phyloP scores from a whole-genome alignment of 768 basidiomycete species.

The Lentinula sp. region DNA sequence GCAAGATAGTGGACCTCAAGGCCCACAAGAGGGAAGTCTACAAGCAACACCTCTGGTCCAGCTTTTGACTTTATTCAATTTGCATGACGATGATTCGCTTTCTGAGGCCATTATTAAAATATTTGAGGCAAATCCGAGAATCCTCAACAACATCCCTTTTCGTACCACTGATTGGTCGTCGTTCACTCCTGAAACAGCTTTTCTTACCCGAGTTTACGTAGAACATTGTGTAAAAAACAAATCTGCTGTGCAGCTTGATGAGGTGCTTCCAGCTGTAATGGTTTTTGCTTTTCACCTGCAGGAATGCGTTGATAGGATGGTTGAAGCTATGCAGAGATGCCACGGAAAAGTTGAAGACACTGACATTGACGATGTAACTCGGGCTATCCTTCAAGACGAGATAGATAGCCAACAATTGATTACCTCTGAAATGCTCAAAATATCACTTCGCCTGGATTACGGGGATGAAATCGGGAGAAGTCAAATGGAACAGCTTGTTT shows the following conservation, averaged over 20 bases:
- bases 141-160: constrained; percentile 66
- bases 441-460: constrained; percentile 63
- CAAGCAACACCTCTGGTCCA: constrained; percentile 30
- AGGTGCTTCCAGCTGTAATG: constrained; percentile 77
- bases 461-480: constrained; percentile 69
- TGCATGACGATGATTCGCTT: constrained; percentile 46
- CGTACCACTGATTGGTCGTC: constrained; percentile 70
- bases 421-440: constrained; percentile 52
- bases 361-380: background rate
- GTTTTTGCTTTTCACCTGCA: constrained; percentile 73
- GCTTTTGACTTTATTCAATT: constrained; percentile 57
- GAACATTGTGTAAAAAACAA: constrained; percentile 62
- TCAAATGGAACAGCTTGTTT: constrained; percentile 64
- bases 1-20: constrained; percentile 20
- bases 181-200: constrained; percentile 71
- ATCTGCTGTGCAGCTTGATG: constrained; percentile 57
- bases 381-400: constrained; percentile 20
- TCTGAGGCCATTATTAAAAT: constrained; percentile 71
- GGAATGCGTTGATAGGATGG: constrained; percentile 52
- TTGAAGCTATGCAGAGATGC: background rate
- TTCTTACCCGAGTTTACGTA: constrained; percentile 79
- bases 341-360: background rate
- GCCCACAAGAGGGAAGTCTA: constrained; percentile 15
- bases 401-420: constrained; percentile 42
- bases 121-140: constrained; percentile 57